Percentiles rank a stretch among this genome's conserved stretches.
phyloP scores from a whole-genome alignment of 1,284 basidiomycete species.

The Boletellus sp. region DNA sequence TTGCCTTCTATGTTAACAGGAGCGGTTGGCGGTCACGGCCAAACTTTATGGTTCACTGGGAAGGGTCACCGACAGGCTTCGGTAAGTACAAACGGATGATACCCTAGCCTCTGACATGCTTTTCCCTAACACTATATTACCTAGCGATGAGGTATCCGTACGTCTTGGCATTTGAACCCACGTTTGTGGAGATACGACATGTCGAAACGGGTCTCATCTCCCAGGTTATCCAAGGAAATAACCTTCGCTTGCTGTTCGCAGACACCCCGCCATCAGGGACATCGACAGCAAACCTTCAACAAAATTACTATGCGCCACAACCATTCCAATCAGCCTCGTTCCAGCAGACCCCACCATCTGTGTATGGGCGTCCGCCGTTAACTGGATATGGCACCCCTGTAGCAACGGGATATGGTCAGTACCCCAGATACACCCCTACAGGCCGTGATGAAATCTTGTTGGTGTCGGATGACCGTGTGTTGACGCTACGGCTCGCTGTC shows the following conservation, averaged over 20 bases:
- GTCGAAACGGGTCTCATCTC: slow-evolving; percentile 91
- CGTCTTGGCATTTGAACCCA: slow-evolving; percentile 94
- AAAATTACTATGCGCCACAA: slow-evolving; percentile 33
- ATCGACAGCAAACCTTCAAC: slow-evolving; percentile 37
- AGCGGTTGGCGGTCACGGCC: slow-evolving; percentile 89
- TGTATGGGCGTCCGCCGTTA: slow-evolving; percentile 34
- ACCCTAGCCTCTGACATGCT: not conserved
- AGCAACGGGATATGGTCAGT: slow-evolving; percentile 37
- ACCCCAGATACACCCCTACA: slow-evolving; percentile 41
- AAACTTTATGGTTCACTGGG: slow-evolving; percentile 96
- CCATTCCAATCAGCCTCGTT: slow-evolving; percentile 39
- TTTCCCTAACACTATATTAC: slow-evolving; percentile 6
- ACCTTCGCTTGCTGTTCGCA: slow-evolving; percentile 87
- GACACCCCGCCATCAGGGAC: slow-evolving; percentile 88
- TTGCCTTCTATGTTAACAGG: slow-evolving; percentile 98
- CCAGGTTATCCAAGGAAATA: slow-evolving; percentile 93
- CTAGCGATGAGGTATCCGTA: slow-evolving; percentile 95
- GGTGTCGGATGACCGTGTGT: slow-evolving; percentile 76
- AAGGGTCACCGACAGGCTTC: slow-evolving; percentile 90
- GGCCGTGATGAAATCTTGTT: slow-evolving; percentile 76
- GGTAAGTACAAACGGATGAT: slow-evolving; percentile 51
- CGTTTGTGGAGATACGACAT: slow-evolving; percentile 95
- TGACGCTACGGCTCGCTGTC: slow-evolving; percentile 49
- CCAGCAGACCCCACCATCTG: slow-evolving; percentile 22
- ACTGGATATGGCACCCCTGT: slow-evolving; percentile 42